Evolutionary conservation across 2,329 filamentous ascomycete species (phyloP), one percentile per base, ranked within the genome.

Genomic region (Fusarium redolens): DNA sequence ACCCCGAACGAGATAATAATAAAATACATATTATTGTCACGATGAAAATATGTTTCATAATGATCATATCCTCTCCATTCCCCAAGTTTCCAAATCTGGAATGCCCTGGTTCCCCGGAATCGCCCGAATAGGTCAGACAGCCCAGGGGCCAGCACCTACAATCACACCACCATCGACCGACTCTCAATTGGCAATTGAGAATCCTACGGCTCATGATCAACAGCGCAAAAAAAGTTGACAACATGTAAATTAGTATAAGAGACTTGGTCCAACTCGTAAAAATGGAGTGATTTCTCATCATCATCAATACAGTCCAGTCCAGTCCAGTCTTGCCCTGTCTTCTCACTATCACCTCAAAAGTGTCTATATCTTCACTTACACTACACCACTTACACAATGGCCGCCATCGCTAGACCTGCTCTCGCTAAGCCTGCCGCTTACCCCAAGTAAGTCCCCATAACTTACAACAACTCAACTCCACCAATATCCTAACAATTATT

Each of bases 91-190:
- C 62, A 40, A 30, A 65, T 51, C 25, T 37, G 37, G 51, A 37
- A 51, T 61, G 41, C 55, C 45, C 55, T 65, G 44, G 35, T 61
- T 60, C 72, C 68, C 72, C 72, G 72, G 72, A 63, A 70, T 74
- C 72, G 57, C 55, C 72, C 72, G 72, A 72, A 74, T 74, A 74
- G 68, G 61, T 72, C 72, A 74, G 72, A 64, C 55, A 61, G 68
- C 14, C 71, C 65, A 70, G 72, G 72, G 50, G 41, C 61, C 61
- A 62, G 30, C 68, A 68, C 50, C 52, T 45, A 44, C 61, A 55
- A 75, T 75, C 72, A 68, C 60, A 75, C 72, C 72, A 75, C 72
- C 56, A 73, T 75, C 72, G 72, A 73, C 72, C 54, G 72, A 75
- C 72, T 60, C 33, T 55, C 38, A 55, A 62, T 58, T 59, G 55